These are phyloP conservation scores for Hypoxylon sp. DNA, from an alignment of 2,329 filamentous ascomycete genomes.

Conservation along the genomic window DNA sequence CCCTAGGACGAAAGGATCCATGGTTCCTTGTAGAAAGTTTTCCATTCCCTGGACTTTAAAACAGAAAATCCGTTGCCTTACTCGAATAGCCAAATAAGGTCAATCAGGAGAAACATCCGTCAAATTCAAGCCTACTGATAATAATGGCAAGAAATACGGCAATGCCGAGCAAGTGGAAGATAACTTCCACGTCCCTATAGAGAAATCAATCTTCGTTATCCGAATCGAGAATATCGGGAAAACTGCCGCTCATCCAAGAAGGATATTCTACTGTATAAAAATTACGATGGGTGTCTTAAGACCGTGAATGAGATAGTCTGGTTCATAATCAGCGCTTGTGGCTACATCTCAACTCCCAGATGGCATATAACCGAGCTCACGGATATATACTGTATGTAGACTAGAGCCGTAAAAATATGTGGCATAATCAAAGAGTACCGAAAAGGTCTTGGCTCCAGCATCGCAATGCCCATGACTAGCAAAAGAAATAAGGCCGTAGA, in stretches of 20 bases:
- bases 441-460: not conserved
- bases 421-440: not conserved
- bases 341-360: not conserved
- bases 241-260: too few species aligned
- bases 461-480: not conserved
- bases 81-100: constrained; percentile 65
- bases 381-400: constrained; percentile 13
- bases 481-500: not conserved
- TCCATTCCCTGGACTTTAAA: not conserved
- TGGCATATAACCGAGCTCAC: not conserved
- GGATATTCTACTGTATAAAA: too few species aligned
- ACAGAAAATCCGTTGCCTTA: not conserved
- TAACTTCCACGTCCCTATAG: not conserved
- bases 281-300: too few species aligned
- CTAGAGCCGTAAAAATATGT: not conserved
- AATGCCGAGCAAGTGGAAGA: constrained; percentile 77
- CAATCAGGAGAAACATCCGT: constrained; percentile 98
- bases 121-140: constrained; percentile 99
- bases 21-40: not conserved
- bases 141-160: constrained; percentile 99
- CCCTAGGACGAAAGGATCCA: not conserved
- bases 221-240: too few species aligned
- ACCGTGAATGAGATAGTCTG: too few species aligned
- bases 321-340: not conserved
- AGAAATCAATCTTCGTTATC: too few species aligned